phyloP scores from a whole-genome alignment of 139 green algal genomes.

The Chlorella sorokiniana region DNA sequence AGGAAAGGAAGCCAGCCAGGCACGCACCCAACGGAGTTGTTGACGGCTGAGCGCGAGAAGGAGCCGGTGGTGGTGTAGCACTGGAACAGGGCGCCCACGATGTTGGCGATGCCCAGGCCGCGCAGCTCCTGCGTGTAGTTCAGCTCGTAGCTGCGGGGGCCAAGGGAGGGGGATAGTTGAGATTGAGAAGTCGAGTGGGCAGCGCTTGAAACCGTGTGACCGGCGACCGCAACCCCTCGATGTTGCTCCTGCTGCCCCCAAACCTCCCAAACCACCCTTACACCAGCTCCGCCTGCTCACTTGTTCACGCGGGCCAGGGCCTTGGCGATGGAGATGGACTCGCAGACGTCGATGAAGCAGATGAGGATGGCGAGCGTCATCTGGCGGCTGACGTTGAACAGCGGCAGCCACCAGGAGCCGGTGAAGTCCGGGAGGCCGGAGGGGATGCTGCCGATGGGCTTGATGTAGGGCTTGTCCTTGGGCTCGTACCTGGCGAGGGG shows the following conservation, averaged over 20 bases:
- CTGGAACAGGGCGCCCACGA: conserved; percentile 81
- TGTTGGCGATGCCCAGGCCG: conserved; percentile 87
- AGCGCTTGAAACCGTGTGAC: too few species aligned
- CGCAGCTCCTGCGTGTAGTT: conserved; percentile 85
- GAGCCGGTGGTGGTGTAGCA: conserved; percentile 88
- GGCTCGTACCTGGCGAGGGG: background rate
- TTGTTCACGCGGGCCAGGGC: conserved; percentile 81
- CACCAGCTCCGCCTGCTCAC: background rate
- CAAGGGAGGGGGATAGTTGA: background rate
- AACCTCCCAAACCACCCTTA: background rate
- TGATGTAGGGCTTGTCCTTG: conserved; percentile 30
- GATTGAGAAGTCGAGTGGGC: background rate
- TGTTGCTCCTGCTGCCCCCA: too few species aligned
- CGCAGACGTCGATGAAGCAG: conserved; percentile 76
- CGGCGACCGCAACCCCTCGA: too few species aligned
- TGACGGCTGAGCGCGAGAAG: conserved; percentile 88
- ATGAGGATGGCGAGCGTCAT: conserved; percentile 56
- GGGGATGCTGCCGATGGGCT: conserved; percentile 52
- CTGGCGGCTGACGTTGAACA: conserved; percentile 45
- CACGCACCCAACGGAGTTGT: conserved; percentile 51
- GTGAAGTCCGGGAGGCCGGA: conserved; percentile 54
- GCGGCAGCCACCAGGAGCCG: conserved; percentile 52
- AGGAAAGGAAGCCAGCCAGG: background rate
- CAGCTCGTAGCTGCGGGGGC: conserved; percentile 66
- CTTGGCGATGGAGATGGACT: conserved; percentile 87